Base-by-base conservation (phyloP, 164 flowering plant genomes). In the Berberis thunbergii region DNA sequence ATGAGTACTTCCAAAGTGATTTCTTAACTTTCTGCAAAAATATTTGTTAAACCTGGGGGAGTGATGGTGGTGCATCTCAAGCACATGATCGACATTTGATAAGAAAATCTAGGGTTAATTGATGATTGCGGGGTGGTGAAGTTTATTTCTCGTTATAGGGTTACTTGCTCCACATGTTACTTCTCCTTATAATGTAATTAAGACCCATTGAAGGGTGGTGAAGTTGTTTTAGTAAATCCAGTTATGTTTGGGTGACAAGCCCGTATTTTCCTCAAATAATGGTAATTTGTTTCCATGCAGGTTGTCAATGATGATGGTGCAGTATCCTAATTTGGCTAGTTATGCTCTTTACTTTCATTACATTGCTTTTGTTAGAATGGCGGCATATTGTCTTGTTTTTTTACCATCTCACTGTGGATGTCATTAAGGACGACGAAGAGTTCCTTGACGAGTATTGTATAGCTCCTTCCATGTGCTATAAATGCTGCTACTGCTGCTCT, bases 261-360 rank as follows among this genome's bases (percentile, higher is more conserved):
- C 10, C n/a, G n/a, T 10, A 12, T 1, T 50, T 50, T 26, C 4
- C 2, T 6, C n/a, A 10, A 10, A 6, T 7, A 50, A 2, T 50
- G 12, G 4, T 4, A 10, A 10, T 50, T 69, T 43, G 53, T n/a
- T 61, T 11, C 39, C 60, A 13, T 77, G 81, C 93, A 92, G 98
- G 98, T 93, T 79, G 85, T 93, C 62, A 72, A 80, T 75, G 97
- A 93, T 82, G 98, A 93, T 76, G 98, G 97, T 61, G 79, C 96
- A 77, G 98, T 93, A 93, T 93, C 98, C 91, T 84, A 76, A 11
- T 48, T 50, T 7, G 8, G n/a, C 0, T 10, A 50, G 10, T 50
- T 11, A 3, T 1, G 7, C 10, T 1, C 9, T 48, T 6, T 11
- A 48, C 1, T 1, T 48, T 6, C 10, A 48, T 48, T 1, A 11